Percentiles rank a stretch among this genome's conserved stretches.
Evolutionary conservation across 73 alveolate genomes (phyloP).

Genomic region (Durusdinium trenchii): DNA sequence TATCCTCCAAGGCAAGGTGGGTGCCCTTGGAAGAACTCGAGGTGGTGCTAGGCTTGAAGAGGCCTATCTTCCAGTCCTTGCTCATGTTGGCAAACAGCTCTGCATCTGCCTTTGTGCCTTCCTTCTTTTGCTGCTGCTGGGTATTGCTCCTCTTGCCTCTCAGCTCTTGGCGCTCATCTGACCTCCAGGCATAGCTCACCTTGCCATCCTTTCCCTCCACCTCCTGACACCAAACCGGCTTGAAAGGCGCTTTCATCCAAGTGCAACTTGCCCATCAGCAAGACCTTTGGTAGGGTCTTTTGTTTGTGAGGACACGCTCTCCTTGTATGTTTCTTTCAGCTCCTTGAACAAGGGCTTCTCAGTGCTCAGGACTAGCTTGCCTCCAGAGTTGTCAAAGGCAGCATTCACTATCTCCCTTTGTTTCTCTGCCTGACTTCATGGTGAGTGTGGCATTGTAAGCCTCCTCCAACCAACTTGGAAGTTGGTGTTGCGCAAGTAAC

Average conservation of each 20-base stretch:
- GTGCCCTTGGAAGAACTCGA: background rate
- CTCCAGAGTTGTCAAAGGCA: background rate
- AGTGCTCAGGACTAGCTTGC: background rate
- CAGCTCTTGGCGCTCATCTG: background rate
- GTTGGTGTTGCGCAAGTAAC: background rate
- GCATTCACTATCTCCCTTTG: background rate
- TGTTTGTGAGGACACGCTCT: background rate
- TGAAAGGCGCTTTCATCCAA: background rate
- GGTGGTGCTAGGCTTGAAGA: background rate
- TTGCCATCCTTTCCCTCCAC: background rate
- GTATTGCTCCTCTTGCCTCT: background rate
- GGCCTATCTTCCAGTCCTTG: background rate
- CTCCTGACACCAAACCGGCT: background rate
- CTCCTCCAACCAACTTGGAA: background rate
- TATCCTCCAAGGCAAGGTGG: background rate
- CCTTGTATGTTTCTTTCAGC: background rate
- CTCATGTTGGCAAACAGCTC: background rate
- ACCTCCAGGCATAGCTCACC: background rate
- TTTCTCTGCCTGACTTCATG: background rate
- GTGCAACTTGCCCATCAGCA: background rate
- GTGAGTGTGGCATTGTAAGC: background rate
- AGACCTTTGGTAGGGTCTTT: background rate
- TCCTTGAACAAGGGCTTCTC: background rate
- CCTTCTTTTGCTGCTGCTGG: background rate
- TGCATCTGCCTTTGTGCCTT: background rate